Base-by-base conservation (phyloP, 805 yeast genomes). In the Kluyveromyces aestuarii region DNA sequence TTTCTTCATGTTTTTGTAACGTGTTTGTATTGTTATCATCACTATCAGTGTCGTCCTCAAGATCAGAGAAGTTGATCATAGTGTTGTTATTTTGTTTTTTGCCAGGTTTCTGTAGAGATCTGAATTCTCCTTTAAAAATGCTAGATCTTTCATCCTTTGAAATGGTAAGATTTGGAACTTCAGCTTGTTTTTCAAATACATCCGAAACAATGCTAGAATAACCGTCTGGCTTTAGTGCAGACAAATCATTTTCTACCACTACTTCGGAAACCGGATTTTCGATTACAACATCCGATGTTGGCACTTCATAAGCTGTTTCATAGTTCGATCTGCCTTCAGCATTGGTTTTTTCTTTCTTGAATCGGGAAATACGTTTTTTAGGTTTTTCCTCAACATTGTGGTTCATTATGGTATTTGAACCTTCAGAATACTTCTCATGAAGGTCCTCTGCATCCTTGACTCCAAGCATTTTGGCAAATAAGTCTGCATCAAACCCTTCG, bases 391-490 rank as follows among this genome's bases (percentile, higher is more conserved):
- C 52, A 1, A 44, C 54, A 4, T 46, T 25, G 16, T 51, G 46
- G 2, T 51, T 42, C 27, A 25, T n/a, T 14, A 7, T 33, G 17
- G 8, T 25, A n/a, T 8, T n/a, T 11, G 21, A 7, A 41, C n/a
- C 8, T 21, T 14, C 36, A 14, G 56, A 53, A 47, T 59, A 61
- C 38, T 53, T 63, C 7, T 58, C 61, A 47, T 66, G 66, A 13
- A 60, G 44, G 17, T 60, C 66, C 43, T 63, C 63, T 2, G 66
- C 52, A 10, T 55, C 59, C 47, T 63, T 61, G 6, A 55, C 66
- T 40, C 69, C 69, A 13, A 63, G 50, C 49, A 65, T 48, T 19
- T 55, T 51, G 7, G 64, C 67, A 50, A 64, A 61, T 19, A 64
- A 48, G 36, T 64, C 69, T 36, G 57, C 49, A 48, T 64, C 69